Base-by-base conservation (phyloP, 495 filamentous ascomycete species). In the Talaromyces nanjingensis region DNA sequence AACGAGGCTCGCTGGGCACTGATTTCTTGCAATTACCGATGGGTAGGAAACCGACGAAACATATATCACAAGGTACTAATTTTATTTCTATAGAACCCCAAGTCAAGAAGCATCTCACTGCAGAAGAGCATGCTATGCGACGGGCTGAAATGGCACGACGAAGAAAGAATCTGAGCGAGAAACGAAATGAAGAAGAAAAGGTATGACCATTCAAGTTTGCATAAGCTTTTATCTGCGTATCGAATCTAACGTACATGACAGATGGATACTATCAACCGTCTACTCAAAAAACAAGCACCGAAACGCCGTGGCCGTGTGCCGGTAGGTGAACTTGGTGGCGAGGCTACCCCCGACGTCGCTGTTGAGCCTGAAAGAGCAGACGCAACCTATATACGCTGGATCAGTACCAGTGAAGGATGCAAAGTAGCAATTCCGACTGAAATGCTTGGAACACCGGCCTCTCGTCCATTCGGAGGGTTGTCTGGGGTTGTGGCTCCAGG, bases 181-280 rank as follows among this genome's bases (percentile, higher is more conserved):
- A 97, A 81, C 89, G 94, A 27, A 94, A 97, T 63, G 96, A 98
- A 71, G 96, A 98, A 79, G 96, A 98, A 78, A 98, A 98, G 86
- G 93, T 92, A 78, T 14, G 71, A 42, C 37, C 11, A 62, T 16
- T 18, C 1, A 4, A 12, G 12, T 58, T 8, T 18, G 16, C 16
- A 9, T 27, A 11, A 3, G 25, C 12, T 12, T 11, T 18, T 12
- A 14, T 11, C 7, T 11, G 4, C 1, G 7, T 4, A 11, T 55
- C 12, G 25, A 57, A 16, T 5, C 25, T 64, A 18, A 64, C 24
- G 6, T 31, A 2, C 9, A 58, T 34, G 34, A 59, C 58, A 75
- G 93, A 96, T 96, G 89, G 93, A 97, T 73, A 98, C 94, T 14
- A 97, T 98, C 81, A 97, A 98, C 76, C 91, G 93, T 60, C 86